These are phyloP conservation scores for Xylaria sp. DNA, from an alignment of 2,329 filamentous ascomycete species.

Conservation along the genomic window DNA sequence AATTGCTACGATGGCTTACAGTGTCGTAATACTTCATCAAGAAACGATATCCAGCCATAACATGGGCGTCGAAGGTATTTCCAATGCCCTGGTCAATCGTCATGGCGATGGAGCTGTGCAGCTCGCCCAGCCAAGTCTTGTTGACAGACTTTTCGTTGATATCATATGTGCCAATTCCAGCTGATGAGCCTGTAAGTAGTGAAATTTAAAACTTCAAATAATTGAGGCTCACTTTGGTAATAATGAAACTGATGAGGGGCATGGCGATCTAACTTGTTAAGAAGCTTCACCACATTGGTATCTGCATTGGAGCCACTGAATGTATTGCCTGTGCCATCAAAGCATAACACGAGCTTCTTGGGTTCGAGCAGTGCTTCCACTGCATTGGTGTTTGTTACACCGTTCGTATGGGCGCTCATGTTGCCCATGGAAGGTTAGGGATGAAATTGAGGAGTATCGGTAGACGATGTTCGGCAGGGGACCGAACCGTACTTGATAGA, in stretches of 20 bases:
- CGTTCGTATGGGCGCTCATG: conserved; percentile 23
- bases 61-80: conserved; percentile 61
- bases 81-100: conserved; percentile 57
- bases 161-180: conserved; percentile 63
- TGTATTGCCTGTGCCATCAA: conserved; percentile 60
- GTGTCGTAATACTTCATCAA: conserved; percentile 63
- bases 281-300: conserved; percentile 64
- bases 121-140: conserved; percentile 49
- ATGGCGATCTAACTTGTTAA: conserved; percentile 58
- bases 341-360: conserved; percentile 58
- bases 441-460: not conserved
- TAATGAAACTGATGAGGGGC: conserved; percentile 59
- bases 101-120: conserved; percentile 52
- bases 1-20: conserved; percentile 42
- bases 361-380: conserved; percentile 23
- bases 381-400: not conserved
- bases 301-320: conserved; percentile 60
- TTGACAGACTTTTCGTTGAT: conserved; percentile 56
- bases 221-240: conserved; percentile 56
- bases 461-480: not conserved
- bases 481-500: not conserved
- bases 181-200: conserved; percentile 40
- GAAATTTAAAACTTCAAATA: too few relatives aligned
- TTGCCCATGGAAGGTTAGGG: conserved; percentile 3
- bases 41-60: conserved; percentile 64